phyloP scores from a whole-genome alignment of 2,329 filamentous ascomycete genomes.

The Aspergillus tamarii region DNA sequence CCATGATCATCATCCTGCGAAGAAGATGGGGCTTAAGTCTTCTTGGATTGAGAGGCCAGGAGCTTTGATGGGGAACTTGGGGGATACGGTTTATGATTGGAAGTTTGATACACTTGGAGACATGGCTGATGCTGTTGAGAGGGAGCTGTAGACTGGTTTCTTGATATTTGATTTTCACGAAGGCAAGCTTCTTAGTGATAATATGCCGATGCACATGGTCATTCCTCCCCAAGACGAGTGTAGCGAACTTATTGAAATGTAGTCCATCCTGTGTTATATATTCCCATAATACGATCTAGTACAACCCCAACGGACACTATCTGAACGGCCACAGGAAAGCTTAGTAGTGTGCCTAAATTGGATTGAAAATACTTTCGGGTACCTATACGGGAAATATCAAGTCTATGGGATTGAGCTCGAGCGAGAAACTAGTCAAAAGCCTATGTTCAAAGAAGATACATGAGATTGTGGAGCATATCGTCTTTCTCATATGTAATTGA shows the following conservation, averaged over 20 bases:
- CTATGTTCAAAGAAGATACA: not conserved
- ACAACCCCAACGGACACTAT: not conserved
- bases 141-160: not conserved
- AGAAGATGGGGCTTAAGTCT: conserved; percentile 61
- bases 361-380: not conserved
- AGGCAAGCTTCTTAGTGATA: not conserved
- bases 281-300: too few species aligned
- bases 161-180: not conserved
- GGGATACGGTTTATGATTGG: conserved; percentile 55
- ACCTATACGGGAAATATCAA: not conserved
- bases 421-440: not conserved
- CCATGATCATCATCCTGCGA: conserved; percentile 69
- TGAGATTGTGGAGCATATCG: too few species aligned
- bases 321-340: not conserved
- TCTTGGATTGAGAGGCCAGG: conserved; percentile 64
- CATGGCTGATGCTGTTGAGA: conserved; percentile 56
- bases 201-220: too few species aligned
- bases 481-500: not conserved
- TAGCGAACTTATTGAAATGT: not conserved
- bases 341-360: not conserved
- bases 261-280: not conserved
- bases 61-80: conserved; percentile 43
- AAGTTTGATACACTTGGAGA: conserved; percentile 62
- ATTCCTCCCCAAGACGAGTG: not conserved
- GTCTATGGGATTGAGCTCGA: not conserved